These are phyloP conservation scores for Penicillium fimorum DNA, from an alignment of 495 filamentous ascomycete species.

Conservation along the genomic window DNA sequence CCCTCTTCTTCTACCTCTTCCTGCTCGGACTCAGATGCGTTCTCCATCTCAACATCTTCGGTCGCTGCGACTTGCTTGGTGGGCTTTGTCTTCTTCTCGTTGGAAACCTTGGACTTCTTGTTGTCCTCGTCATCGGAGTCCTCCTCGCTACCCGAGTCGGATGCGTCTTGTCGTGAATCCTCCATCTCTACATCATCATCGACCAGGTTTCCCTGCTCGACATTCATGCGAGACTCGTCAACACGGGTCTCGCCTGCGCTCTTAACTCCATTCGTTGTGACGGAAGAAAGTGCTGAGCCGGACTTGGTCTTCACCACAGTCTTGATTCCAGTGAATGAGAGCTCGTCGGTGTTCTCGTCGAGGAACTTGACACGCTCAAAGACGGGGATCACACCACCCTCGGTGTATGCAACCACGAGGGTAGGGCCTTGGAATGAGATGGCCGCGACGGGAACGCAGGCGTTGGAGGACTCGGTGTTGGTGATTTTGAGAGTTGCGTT, in stretches of 20 bases:
- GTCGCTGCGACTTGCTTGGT: constrained; percentile 31
- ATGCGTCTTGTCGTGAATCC: constrained; percentile 42
- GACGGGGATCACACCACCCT: constrained; percentile 54
- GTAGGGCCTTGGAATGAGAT: constrained; percentile 49
- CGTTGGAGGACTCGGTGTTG: constrained; percentile 44
- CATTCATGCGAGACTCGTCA: constrained; percentile 71
- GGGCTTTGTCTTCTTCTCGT: constrained; percentile 35
- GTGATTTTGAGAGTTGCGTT: constrained; percentile 51
- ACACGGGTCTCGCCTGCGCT: constrained; percentile 59
- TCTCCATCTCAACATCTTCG: constrained; percentile 47
- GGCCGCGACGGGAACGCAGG: constrained; percentile 46
- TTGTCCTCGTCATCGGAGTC: constrained; percentile 46
- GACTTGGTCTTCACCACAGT: constrained; percentile 48
- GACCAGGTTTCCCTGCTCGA: constrained; percentile 46
- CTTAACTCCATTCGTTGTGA: constrained; percentile 58
- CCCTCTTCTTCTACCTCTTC: constrained; percentile 48
- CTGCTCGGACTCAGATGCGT: constrained; percentile 35
- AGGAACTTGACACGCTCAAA: constrained; percentile 56
- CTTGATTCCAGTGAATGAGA: constrained; percentile 46
- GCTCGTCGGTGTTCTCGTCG: constrained; percentile 46
- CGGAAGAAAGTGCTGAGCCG: constrained; percentile 40
- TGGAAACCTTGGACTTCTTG: constrained; percentile 28
- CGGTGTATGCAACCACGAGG: constrained; percentile 51
- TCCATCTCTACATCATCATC: constrained; percentile 53
- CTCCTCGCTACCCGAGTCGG: constrained; percentile 37